Evolutionary conservation across 495 filamentous ascomycete species (phyloP).

Genomic region (Penicillium longicatenatum): DNA sequence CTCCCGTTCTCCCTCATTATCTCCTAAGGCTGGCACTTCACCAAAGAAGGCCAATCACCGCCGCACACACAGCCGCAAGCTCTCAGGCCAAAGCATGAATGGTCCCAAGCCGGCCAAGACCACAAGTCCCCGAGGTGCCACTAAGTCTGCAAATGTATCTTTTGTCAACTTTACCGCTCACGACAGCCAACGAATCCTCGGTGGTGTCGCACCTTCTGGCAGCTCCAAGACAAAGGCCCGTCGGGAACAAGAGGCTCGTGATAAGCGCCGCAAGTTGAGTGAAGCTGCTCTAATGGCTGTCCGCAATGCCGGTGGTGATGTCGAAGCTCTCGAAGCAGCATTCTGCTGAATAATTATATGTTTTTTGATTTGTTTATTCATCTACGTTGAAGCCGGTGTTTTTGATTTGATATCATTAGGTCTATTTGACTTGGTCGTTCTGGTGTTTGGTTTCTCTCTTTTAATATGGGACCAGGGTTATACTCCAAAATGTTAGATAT

Average conservation of each 20-base stretch:
- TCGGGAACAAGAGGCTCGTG: conserved; percentile 81
- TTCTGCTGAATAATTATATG: conserved; percentile 31
- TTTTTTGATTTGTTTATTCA: conserved; percentile 13
- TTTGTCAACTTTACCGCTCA: conserved; percentile 93
- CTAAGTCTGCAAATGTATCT: conserved; percentile 53
- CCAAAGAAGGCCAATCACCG: conserved; percentile 37
- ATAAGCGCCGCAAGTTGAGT: conserved; percentile 73
- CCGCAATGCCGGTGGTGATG: conserved; percentile 77
- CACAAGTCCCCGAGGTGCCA: conserved; percentile 35
- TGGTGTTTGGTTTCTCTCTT: conserved; percentile 25
- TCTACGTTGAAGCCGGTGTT: conserved; percentile 23
- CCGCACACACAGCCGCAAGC: conserved; percentile 37
- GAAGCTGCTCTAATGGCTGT: conserved; percentile 75
- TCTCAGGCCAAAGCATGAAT: conserved; percentile 39
- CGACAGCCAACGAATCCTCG: conserved; percentile 80
- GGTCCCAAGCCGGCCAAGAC: conserved; percentile 40
- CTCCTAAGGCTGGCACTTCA: conserved; percentile 36
- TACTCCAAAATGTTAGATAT: conserved; percentile 32
- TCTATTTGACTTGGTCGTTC: conserved; percentile 30
- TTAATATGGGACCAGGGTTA: conserved; percentile 11
- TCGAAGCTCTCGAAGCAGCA: conserved; percentile 54
- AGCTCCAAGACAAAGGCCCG: conserved; percentile 91
- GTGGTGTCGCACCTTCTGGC: conserved; percentile 87
- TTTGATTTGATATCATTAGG: conserved; percentile 29
- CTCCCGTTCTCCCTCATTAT: conserved; percentile 44